These are phyloP conservation scores for Termitomyces sp. DNA, from an alignment of 768 basidiomycete genomes.

Conservation along the genomic window DNA sequence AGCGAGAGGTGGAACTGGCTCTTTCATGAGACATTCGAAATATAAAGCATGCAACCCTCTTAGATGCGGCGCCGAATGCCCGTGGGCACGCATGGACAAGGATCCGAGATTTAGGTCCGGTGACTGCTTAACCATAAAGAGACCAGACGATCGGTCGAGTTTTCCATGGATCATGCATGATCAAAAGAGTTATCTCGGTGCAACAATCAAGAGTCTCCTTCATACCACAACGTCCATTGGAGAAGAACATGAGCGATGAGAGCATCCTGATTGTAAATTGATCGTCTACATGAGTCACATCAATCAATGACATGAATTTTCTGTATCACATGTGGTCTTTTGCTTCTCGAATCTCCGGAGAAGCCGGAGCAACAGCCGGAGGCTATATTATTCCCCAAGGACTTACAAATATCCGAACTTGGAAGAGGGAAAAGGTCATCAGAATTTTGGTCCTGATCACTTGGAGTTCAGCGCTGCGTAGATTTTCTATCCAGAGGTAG, in stretches of 20 bases:
- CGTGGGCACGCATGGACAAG: background rate
- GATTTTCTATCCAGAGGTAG: background rate
- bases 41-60: background rate
- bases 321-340: background rate
- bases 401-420: too few species aligned
- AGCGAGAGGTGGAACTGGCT: background rate
- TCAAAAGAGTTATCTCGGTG: background rate
- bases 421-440: too few species aligned
- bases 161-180: background rate
- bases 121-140: background rate
- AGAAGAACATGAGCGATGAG: too few species aligned
- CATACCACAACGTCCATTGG: background rate
- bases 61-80: conserved; percentile 2
- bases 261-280: too few species aligned
- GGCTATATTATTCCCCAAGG: background rate
- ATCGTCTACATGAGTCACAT: too few species aligned
- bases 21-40: background rate
- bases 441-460: background rate
- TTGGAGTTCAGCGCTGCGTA: background rate
- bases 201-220: background rate
- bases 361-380: background rate
- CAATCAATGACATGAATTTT: background rate
- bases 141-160: background rate
- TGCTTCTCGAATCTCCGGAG: background rate
- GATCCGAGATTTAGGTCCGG: background rate